Conservation (phyloP, 108 stramenopile species). For the Schizochytrium sp. region DNA sequence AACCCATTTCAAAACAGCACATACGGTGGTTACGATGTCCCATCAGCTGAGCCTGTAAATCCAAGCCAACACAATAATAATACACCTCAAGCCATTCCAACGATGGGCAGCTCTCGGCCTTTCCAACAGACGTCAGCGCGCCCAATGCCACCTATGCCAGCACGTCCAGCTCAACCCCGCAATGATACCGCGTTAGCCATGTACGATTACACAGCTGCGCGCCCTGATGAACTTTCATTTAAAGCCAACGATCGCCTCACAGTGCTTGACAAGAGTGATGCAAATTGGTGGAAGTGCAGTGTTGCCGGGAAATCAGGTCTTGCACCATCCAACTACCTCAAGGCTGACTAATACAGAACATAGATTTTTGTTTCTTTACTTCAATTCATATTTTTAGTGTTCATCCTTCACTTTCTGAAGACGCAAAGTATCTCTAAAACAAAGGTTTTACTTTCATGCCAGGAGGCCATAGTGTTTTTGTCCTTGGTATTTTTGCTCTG, state of each 20-base stretch:
- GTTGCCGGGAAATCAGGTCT: slow-evolving; percentile 12
- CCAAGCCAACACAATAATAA: no score
- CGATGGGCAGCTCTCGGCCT: no score
- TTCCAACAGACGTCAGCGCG: slow-evolving; percentile 1
- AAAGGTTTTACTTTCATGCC: no score
- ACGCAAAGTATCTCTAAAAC: no score
- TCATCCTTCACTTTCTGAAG: no score
- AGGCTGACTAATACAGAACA: not conserved
- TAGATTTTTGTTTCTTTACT: not conserved
- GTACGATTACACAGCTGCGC: slow-evolving; percentile 34
- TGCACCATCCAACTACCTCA: slow-evolving; percentile 55
- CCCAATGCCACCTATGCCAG: not conserved
- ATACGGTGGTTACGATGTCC: no score
- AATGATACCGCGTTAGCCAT: slow-evolving; percentile 27
- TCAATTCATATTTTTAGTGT: not conserved
- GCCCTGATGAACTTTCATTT: slow-evolving; percentile 36
- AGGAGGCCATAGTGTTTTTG: no score
- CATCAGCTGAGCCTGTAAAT: no score
- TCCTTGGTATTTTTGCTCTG: no score
- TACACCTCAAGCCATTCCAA: no score
- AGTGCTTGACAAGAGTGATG: slow-evolving; percentile 23
- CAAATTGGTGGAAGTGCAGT: slow-evolving; percentile 40
- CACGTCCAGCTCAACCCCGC: not conserved
- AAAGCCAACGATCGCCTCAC: slow-evolving; percentile 49
- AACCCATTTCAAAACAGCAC: no score